Base-by-base conservation (phyloP, 345 rosid species). In the Turnera subulata region DNA sequence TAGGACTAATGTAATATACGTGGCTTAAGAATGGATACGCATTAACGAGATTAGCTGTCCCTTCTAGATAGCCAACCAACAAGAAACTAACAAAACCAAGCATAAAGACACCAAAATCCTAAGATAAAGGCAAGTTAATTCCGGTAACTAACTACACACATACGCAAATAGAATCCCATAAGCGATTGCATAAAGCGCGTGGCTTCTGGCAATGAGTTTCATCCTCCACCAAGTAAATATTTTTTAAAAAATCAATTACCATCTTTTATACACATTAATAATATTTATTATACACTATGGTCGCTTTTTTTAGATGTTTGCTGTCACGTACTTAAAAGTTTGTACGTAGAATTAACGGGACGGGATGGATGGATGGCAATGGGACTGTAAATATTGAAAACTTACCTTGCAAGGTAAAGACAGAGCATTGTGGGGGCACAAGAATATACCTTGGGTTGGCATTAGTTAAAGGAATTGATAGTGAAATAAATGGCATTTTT, bases 61-160 rank as follows among this genome's bases (percentile, higher is more conserved):
- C 45, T 55, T 65, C 51, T 53, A 47, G 65, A 58, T 38, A 55
- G 53, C 69, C 72, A 64, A 35, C 74, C 14, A 71, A 50, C 74
- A 24, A 61, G 11, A 63, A 64, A 61, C 66, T 15, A 46, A 37
- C 74, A 53, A 53, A 70, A 39, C 46, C 40, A 7, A 40, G 70
- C 55, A 24, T 54, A 51, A 19, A 45, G 38, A 14, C 12, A 29
- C 35, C 16, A 10, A 50, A 32, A 29, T 17, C 50, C 17, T 5
- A 1, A 15, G 19, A 20, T 16, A 15, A n/a, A 56, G 15, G 53
- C 39, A 14, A 43, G 20, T 42, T 32, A 48, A 39, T 49, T 48
- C 17, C 3, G 17, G 64, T 13, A 11, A 38, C 21, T 3, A 29
- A 12, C n/a, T 43, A 32, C 16, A 10, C 11, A 50, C 37, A n/a